Evolutionary conservation across 2,329 filamentous ascomycete genomes (phyloP).

Genomic region (Microsporum ferrugineum): DNA sequence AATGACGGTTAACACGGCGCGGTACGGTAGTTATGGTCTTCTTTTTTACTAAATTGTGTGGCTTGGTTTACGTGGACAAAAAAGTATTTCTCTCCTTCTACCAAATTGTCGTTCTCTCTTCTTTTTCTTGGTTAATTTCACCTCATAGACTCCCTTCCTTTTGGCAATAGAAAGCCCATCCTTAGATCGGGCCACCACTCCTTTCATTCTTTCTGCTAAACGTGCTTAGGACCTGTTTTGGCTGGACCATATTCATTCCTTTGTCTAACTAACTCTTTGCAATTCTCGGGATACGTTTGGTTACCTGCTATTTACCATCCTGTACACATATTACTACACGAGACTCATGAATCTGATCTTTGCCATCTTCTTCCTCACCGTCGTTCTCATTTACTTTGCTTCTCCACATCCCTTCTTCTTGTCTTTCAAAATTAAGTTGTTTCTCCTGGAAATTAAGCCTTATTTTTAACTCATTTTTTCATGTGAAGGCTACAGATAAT

Average conservation of each 20-base stretch:
- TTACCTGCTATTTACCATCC: neutral
- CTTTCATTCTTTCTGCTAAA: neutral
- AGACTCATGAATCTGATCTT: neutral
- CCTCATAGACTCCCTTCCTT: neutral
- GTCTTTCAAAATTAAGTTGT: no score
- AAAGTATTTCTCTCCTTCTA: neutral
- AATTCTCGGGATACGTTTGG: neutral
- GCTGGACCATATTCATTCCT: neutral
- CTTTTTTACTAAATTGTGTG: neutral
- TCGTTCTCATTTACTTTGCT: no score
- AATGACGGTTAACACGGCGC: neutral
- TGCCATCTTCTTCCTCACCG: no score
- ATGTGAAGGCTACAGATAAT: no score
- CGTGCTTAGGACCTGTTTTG: neutral
- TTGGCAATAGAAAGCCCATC: neutral
- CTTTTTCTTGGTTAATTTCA: neutral
- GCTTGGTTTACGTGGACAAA: neutral
- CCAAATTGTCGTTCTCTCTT: neutral
- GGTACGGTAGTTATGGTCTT: neutral
- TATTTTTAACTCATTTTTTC: no score
- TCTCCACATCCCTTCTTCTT: no score
- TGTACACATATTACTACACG: conserved; percentile 1
- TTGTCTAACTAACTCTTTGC: neutral
- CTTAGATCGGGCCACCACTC: neutral
- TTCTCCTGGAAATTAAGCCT: no score